phyloP scores from a whole-genome alignment of 495 filamentous ascomycete genomes.

The Aspergillus indologenus region DNA sequence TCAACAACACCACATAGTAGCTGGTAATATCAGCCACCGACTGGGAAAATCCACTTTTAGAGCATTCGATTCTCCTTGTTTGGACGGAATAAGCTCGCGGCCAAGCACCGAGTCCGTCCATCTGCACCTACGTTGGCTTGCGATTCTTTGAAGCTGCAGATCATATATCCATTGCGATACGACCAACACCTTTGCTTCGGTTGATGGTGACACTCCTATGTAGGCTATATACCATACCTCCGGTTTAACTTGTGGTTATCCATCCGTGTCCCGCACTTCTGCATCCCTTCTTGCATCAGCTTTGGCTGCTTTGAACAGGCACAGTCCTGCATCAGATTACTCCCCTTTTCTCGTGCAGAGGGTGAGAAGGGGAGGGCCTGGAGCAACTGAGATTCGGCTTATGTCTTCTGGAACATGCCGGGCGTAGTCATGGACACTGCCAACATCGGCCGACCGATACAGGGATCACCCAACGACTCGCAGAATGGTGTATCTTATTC shows the following conservation, averaged over 20 bases:
- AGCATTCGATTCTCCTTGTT: background rate
- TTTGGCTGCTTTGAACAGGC: conserved; percentile 20
- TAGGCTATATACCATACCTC: background rate
- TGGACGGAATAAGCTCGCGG: background rate
- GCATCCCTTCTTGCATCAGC: conserved; percentile 33
- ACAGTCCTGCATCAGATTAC: conserved; percentile 20
- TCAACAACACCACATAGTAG: too few species aligned
- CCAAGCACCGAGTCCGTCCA: too few species aligned
- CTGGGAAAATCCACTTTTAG: background rate
- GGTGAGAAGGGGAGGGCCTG: conserved; percentile 33
- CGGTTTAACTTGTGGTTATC: background rate
- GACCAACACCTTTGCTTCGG: background rate
- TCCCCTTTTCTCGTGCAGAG: conserved; percentile 30
- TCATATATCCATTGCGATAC: background rate
- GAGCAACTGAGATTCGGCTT: conserved; percentile 9
- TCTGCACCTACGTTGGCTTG: background rate
- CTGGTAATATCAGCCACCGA: background rate
- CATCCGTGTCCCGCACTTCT: background rate
- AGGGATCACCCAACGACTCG: conserved; percentile 23
- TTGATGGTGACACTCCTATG: background rate
- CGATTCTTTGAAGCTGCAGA: background rate
- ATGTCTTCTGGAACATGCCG: conserved; percentile 37
- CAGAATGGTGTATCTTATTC: conserved; percentile 25
- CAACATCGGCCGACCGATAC: conserved; percentile 30
- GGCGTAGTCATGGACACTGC: conserved; percentile 47